phyloP scores from a whole-genome alignment of 306 rosid species.

The Castanopsis chinensis region DNA sequence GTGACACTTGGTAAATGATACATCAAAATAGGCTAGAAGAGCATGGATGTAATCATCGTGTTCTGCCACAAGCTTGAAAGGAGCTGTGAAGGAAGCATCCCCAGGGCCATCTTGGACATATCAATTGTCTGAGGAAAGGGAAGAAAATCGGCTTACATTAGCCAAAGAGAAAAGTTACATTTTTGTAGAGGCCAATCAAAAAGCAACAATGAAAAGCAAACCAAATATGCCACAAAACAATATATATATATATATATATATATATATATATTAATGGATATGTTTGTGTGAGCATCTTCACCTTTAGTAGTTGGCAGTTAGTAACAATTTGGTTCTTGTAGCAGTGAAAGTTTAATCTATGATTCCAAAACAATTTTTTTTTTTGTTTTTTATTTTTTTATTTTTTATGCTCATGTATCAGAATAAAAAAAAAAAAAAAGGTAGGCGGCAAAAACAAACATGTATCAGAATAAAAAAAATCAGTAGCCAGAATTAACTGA shows the following conservation, averaged over 20 bases:
- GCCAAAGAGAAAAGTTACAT: not conserved
- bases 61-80: conserved; percentile 85
- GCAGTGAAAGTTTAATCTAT: no score
- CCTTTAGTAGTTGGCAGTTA: conserved; percentile 90
- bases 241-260: no score
- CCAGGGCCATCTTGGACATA: conserved; percentile 95
- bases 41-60: conserved; percentile 95
- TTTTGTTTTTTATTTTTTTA: no score
- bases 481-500: no score
- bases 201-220: not conserved
- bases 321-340: conserved; percentile 94
- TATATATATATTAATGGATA: not conserved
- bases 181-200: conserved; percentile 3
- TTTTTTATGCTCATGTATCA: no score
- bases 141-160: conserved; percentile 23
- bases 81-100: conserved; percentile 86
- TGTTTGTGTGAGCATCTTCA: conserved; percentile 12
- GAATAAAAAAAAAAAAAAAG: no score
- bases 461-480: no score
- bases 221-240: not conserved
- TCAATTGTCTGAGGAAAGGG: conserved; percentile 77
- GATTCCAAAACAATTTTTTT: no score
- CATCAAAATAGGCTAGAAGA: conserved; percentile 95
- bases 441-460: no score
- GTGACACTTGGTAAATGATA: conserved; percentile 86